Evolutionary conservation across 2,329 filamentous ascomycete species (phyloP).

Genomic region (Fusarium brachygibbosum): DNA sequence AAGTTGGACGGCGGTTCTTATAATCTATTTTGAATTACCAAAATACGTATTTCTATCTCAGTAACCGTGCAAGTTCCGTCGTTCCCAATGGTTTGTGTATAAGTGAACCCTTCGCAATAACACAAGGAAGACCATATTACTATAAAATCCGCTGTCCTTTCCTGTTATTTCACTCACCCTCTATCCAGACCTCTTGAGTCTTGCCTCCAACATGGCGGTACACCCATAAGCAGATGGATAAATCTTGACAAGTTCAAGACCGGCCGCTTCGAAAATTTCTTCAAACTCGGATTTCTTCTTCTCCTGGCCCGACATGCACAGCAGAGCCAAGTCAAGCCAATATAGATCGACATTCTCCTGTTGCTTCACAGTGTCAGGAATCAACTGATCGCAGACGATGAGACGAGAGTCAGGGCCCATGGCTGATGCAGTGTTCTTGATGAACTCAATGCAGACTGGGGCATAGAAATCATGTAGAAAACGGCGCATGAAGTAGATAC

Average conservation of each 20-base stretch:
- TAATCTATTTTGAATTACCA: not conserved
- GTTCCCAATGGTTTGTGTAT: not conserved
- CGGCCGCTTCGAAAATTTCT: conserved; percentile 50
- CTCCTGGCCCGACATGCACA: conserved; percentile 53
- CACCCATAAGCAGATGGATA: conserved; percentile 50
- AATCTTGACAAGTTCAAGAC: conserved; percentile 52
- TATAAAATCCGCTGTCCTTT: too few species aligned
- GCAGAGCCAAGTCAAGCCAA: conserved; percentile 52
- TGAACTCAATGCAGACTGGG: conserved; percentile 50
- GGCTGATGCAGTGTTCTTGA: conserved; percentile 49
- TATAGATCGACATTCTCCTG: conserved; percentile 48
- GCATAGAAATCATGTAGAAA: conserved; percentile 53
- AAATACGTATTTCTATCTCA: not conserved
- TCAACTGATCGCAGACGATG: conserved; percentile 54
- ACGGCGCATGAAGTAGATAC: conserved; percentile 53
- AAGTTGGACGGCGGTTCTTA: too few species aligned
- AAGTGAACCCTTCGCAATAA: too few species aligned
- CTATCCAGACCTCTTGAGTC: conserved; percentile 34
- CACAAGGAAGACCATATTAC: not conserved
- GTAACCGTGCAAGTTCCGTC: not conserved
- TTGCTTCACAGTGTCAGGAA: conserved; percentile 51
- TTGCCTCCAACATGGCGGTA: conserved; percentile 53
- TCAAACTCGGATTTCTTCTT: conserved; percentile 51
- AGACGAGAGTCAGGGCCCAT: conserved; percentile 53
- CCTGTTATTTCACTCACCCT: not conserved